A percentile compares a stretch with the other conserved stretches of the same genome.
These are phyloP conservation scores for Candida ponderosae DNA, from an alignment of 805 yeast genomes.

Conservation along the genomic window DNA sequence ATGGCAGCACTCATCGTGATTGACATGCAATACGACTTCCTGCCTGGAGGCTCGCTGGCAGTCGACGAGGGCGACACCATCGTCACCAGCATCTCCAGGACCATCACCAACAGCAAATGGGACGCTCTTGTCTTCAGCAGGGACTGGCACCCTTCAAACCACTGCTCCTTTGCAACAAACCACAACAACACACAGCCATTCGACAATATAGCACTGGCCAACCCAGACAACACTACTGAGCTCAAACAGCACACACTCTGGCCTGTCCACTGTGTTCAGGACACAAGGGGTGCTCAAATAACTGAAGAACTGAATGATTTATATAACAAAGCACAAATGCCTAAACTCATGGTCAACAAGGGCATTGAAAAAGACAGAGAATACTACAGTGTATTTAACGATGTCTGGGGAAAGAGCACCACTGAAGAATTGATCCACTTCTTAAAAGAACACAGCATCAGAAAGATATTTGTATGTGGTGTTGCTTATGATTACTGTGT, in stretches of 20 bases:
- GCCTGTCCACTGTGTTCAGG: constrained; percentile 90
- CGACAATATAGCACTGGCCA: constrained; percentile 35
- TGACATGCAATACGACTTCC: constrained; percentile 82
- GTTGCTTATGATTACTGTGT: constrained; percentile 88
- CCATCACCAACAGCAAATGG: constrained; percentile 48
- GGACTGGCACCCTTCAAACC: constrained; percentile 85
- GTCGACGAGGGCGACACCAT: constrained; percentile 57
- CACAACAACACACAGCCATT: constrained; percentile 47
- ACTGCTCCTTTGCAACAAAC: constrained; percentile 73
- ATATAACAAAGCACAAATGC: constrained; percentile 25
- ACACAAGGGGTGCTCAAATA: constrained; percentile 56
- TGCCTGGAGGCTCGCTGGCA: constrained; percentile 79
- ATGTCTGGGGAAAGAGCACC: constrained; percentile 62
- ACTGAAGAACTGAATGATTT: constrained; percentile 39
- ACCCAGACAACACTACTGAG: constrained; percentile 35
- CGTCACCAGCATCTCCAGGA: constrained; percentile 40
- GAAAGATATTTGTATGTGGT: constrained; percentile 68
- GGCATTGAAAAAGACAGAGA: constrained; percentile 71
- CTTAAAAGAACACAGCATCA: constrained; percentile 38
- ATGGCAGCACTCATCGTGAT: constrained; percentile 58
- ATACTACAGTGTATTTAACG: constrained; percentile 82
- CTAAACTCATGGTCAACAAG: constrained; percentile 48
- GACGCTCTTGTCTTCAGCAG: constrained; percentile 60
- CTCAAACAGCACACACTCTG: constrained; percentile 47
- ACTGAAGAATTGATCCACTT: constrained; percentile 50